Conservation (phyloP, 495 filamentous ascomycete species). For the Penicillium coprophilum region DNA sequence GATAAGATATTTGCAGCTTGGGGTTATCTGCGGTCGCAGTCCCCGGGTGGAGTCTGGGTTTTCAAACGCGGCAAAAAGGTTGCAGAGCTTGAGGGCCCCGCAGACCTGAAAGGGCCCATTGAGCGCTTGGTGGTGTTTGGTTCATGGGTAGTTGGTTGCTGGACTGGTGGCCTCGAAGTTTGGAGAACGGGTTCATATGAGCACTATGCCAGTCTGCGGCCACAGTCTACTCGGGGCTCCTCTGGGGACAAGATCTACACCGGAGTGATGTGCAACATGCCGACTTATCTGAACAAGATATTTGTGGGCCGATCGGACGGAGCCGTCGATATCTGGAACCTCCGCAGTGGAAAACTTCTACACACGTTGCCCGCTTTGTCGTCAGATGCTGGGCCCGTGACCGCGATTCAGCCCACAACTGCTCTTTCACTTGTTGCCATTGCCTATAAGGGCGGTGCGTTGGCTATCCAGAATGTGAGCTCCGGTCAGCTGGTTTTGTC, state of each 20-base stretch:
- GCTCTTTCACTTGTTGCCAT: constrained; percentile 84
- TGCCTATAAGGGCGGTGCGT: constrained; percentile 73
- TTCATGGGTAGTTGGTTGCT: constrained; percentile 85
- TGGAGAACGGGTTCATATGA: constrained; percentile 85
- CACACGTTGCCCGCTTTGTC: constrained; percentile 76
- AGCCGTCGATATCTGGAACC: constrained; percentile 95
- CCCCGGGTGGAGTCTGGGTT: constrained; percentile 75
- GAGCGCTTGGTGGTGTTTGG: constrained; percentile 80
- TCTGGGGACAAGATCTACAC: constrained; percentile 60
- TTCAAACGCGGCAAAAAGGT: constrained; percentile 92
- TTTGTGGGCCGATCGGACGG: constrained; percentile 84
- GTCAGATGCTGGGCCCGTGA: constrained; percentile 68
- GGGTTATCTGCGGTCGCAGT: constrained; percentile 55
- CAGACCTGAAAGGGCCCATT: constrained; percentile 63
- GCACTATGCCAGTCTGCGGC: constrained; percentile 80
- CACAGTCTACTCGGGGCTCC: constrained; percentile 40
- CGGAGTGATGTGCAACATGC: constrained; percentile 75
- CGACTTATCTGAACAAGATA: constrained; percentile 94
- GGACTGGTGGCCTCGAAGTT: constrained; percentile 72
- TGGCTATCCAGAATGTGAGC: constrained; percentile 78
- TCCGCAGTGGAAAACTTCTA: constrained; percentile 83
- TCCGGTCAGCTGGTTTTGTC: constrained; percentile 67
- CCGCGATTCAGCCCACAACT: constrained; percentile 77
- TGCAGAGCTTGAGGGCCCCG: constrained; percentile 66
- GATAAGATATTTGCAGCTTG: constrained; percentile 85